phyloP scores from a whole-genome alignment of 305 asterid genomes.

The Solanum hybrid region DNA sequence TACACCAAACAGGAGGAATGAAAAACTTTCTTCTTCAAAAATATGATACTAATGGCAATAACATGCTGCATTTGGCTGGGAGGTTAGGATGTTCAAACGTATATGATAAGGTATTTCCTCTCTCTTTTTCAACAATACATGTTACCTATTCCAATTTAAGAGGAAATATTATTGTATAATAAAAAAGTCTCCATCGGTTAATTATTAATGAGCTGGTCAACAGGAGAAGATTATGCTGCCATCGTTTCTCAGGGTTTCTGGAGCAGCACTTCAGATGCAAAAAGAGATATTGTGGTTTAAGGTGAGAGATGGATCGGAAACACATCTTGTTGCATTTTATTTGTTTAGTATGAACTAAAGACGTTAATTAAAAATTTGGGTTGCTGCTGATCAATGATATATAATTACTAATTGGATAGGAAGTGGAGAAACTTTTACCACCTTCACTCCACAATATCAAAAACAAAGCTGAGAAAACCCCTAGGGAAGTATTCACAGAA shows the following conservation, averaged over 20 bases:
- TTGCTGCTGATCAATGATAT: background rate
- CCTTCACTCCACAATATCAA: slow-evolving; percentile 8
- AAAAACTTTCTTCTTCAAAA: slow-evolving; percentile 13
- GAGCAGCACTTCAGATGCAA: slow-evolving; percentile 35
- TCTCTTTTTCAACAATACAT: background rate
- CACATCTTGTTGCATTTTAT: background rate
- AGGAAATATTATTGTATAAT: background rate
- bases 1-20: slow-evolving; percentile 23
- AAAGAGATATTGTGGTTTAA: slow-evolving; percentile 35
- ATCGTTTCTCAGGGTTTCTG: slow-evolving; percentile 6
- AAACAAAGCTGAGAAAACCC: slow-evolving; percentile 22
- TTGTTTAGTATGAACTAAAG: too few relatives aligned
- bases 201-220: background rate
- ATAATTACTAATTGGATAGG: background rate
- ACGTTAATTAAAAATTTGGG: background rate
- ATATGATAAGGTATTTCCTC: background rate
- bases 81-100: background rate
- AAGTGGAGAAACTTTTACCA: slow-evolving; percentile 29
- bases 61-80: slow-evolving; percentile 30
- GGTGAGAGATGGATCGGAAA: slow-evolving; percentile 5
- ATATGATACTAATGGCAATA: slow-evolving; percentile 11
- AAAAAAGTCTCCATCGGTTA: background rate
- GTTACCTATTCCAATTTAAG: background rate
- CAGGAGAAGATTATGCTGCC: background rate
- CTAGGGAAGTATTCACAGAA: slow-evolving; percentile 18